These are phyloP conservation scores for Penicillium steckii DNA, from an alignment of 495 filamentous ascomycete genomes.

Conservation along the genomic window DNA sequence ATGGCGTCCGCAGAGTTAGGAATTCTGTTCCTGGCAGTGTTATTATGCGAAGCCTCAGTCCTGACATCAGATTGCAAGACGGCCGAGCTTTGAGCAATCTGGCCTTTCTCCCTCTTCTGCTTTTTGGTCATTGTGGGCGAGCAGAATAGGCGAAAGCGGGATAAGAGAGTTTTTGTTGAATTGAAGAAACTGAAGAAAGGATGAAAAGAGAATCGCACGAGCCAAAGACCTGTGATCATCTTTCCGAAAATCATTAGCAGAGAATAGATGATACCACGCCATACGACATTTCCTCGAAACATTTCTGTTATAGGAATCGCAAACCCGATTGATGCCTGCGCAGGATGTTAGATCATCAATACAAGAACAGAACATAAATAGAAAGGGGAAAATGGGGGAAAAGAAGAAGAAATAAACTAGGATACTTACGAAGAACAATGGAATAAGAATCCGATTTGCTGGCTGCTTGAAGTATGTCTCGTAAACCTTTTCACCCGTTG, in stretches of 20 bases:
- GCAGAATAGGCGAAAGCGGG: slow-evolving; percentile 7
- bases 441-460: slow-evolving; percentile 57
- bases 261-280: slow-evolving; percentile 71
- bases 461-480: slow-evolving; percentile 53
- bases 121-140: not conserved
- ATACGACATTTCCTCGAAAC: slow-evolving; percentile 61
- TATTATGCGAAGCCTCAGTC: not conserved
- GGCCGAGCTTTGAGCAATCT: not conserved
- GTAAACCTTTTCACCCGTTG: slow-evolving; percentile 46
- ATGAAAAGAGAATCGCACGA: slow-evolving; percentile 47
- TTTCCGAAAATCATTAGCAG: slow-evolving; percentile 70
- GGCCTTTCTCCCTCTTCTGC: not conserved
- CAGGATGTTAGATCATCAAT: not conserved
- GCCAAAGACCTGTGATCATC: slow-evolving; percentile 60
- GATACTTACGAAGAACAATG: slow-evolving; percentile 69
- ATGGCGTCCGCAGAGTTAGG: not conserved
- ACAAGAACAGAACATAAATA: too few species aligned
- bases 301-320: slow-evolving; percentile 72
- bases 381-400: not conserved
- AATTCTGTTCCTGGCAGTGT: not conserved
- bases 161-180: slow-evolving; percentile 6
- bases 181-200: slow-evolving; percentile 9
- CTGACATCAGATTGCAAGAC: too few species aligned
- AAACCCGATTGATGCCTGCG: slow-evolving; percentile 71
- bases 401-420: not conserved